Evolutionary conservation across 75 land plant genomes (phyloP), one percentile per base, ranked within the genome.

Genomic region (Pseudotsuga menziesii): DNA sequence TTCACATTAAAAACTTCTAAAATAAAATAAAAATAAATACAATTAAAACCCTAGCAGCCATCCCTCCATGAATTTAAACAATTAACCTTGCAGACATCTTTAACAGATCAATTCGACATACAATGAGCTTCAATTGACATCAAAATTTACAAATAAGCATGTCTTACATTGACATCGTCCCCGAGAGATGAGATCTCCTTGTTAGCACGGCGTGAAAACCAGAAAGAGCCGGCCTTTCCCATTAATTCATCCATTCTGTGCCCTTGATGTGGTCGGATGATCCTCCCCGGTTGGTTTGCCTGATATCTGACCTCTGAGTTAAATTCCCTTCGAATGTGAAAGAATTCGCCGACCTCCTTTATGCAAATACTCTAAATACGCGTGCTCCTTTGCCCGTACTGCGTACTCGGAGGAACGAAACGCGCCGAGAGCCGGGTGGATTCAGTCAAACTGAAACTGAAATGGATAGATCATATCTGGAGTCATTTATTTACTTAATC

Each of bases 181-280:
- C 87, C 85, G 73, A 88, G 81, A 36, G 92, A 90, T 32, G 71
- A 58, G 69, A 90, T 36, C 79, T 88, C 89, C 79, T 88, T 90
- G 88, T 64, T 88, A 76, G 90, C 89, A 26, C 77, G 81, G 57
- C 79, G 70, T 57, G 76, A 74, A 74, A 90, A 32, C 92, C 92
- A 90, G 61, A 88, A 90, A 1, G 84, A 57, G 2, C 92, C 92
- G 2, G 85, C 82, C 81, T 88, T 88, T 83, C 73, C 82, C 78
- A 87, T 15, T 5, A 90, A 74, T 80, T 85, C 84, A 87, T 90
- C 89, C 89, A 90, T 90, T 79, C 0, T 48, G 52, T 11, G 11
- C 52, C 58, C 58, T 61, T 48, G 11, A 48, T 8, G 52, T 8
- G 52, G 52, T 8, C 52, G 11, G 11, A 48, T 48, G 52, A 48